Percentiles rank a stretch among this genome's conserved stretches.
Conservation (phyloP, 495 filamentous ascomycete species). For the Penicillium egyptiacum region DNA sequence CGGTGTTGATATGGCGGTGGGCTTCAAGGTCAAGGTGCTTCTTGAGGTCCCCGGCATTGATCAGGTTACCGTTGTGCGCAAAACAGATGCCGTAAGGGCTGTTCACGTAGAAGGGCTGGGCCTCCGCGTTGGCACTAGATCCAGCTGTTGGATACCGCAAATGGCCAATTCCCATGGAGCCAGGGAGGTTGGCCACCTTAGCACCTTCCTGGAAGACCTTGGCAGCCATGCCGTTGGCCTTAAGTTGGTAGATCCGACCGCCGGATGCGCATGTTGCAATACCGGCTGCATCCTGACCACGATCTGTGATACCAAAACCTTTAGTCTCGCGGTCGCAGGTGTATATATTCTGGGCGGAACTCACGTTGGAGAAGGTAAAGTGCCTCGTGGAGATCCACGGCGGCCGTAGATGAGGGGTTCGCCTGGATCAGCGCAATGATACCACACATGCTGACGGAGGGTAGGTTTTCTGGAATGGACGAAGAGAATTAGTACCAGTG, state of each 20-base stretch:
- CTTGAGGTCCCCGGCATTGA: conserved; percentile 83
- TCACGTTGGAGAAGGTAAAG: conserved; percentile 80
- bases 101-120: conserved; percentile 87
- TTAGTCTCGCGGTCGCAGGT: conserved; percentile 17
- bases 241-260: conserved; percentile 84
- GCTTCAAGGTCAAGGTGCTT: conserved; percentile 81
- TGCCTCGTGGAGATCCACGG: conserved; percentile 82
- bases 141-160: conserved; percentile 90
- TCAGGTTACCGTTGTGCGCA: conserved; percentile 86
- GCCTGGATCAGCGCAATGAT: conserved; percentile 81
- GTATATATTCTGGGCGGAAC: conserved; percentile 17
- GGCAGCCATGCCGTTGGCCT: conserved; percentile 88
- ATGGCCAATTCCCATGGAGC: conserved; percentile 87
- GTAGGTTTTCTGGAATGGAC: conserved; percentile 17
- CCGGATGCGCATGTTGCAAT: conserved; percentile 74
- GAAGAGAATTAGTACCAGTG: conserved; percentile 1
- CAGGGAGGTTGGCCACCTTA: conserved; percentile 74
- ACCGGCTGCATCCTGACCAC: conserved; percentile 91
- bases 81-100: conserved; percentile 76
- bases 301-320: conserved; percentile 33
- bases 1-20: conserved; percentile 95
- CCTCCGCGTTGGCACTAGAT: conserved; percentile 64
- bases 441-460: conserved; percentile 68
- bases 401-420: conserved; percentile 61
- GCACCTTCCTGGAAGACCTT: conserved; percentile 82